Conservation (phyloP, 192 early-diverging fungal genomes). For the Phlyctochytrium arcticum region DNA sequence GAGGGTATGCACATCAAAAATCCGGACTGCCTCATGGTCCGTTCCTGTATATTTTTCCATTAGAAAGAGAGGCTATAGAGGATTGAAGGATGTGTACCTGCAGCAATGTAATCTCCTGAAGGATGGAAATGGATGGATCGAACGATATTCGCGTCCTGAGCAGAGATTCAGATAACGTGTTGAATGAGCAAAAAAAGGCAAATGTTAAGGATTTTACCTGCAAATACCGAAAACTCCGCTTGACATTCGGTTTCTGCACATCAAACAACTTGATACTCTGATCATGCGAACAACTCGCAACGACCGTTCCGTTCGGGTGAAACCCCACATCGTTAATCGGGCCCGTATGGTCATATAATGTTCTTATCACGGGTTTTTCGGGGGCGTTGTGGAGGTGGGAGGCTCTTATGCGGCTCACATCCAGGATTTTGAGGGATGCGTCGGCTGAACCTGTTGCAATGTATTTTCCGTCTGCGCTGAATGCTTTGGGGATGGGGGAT, state of each 20-base stretch:
- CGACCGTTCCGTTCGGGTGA: slow-evolving; percentile 87
- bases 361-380: slow-evolving; percentile 84
- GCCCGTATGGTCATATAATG: slow-evolving; percentile 80
- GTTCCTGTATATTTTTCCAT: too few species aligned
- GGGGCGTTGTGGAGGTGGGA: slow-evolving; percentile 55
- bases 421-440: slow-evolving; percentile 85
- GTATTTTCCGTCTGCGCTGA: slow-evolving; percentile 63
- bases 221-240: slow-evolving; percentile 79
- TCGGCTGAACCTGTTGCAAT: slow-evolving; percentile 88
- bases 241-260: slow-evolving; percentile 73
- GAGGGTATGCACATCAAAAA: slow-evolving; percentile 81
- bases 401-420: slow-evolving; percentile 73
- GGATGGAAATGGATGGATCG: slow-evolving; percentile 89
- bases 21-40: slow-evolving; percentile 72
- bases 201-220: slow-evolving; percentile 42
- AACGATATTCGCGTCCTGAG: slow-evolving; percentile 70
- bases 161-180: neutral
- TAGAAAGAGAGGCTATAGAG: too few species aligned
- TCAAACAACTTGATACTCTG: slow-evolving; percentile 86
- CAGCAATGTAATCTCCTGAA: slow-evolving; percentile 74
- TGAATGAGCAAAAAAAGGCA: neutral
- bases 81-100: slow-evolving; percentile 72
- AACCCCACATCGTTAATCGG: slow-evolving; percentile 82
- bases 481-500: slow-evolving; percentile 24
- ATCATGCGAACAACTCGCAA: slow-evolving; percentile 85